Base-by-base conservation (phyloP, 352 stramenopile species). In the Pythium aquatile region DNA sequence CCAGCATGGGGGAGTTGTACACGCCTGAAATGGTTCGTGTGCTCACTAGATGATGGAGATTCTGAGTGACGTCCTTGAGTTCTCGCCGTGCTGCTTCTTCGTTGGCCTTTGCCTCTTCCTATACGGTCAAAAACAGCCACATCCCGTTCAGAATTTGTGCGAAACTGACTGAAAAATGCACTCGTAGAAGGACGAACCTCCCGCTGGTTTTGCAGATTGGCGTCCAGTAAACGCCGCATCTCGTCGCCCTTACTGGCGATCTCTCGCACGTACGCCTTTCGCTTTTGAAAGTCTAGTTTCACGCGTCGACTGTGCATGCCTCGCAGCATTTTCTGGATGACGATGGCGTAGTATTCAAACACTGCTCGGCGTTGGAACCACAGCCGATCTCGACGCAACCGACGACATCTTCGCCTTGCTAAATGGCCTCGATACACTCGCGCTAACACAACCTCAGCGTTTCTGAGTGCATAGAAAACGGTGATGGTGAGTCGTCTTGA, bases 1-100 rank as follows among this genome's bases (percentile, higher is more conserved):
- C 64, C 30, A 71, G 74, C 62, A 75, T 75, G 0, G 75, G 75
- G 1, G 82, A 83, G 54, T 86, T 89, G 66, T 81, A 89, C n/a
- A 91, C 74, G 14, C 82, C 82, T 11, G 82, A 49, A 14, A 87
- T 73, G 16, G 74, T 57, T 1, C 67, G 75, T 6, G 77, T 90
- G 30, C 82, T 87, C 14, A 88, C 70, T 13, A 90, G 68, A 44
- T 91, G 80, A 53, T 90, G 82, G 11, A 90, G 66, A 54, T 88
- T 72, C 62, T 82, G 77, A 0, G 82, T 79, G 55, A 90, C 74
- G 26, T 83, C 68, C 26, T 74, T 65, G 0, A 90, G 69, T 51
- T 89, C 82, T 44, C 74, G 65, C 52, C 75, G 60, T 0, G 75
- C 75, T 28, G 73, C 75, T 10, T 74, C 40, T 11, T 84, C 67